Conservation (phyloP, 192 early-diverging fungal species). For the Chytriomyces sp. region DNA sequence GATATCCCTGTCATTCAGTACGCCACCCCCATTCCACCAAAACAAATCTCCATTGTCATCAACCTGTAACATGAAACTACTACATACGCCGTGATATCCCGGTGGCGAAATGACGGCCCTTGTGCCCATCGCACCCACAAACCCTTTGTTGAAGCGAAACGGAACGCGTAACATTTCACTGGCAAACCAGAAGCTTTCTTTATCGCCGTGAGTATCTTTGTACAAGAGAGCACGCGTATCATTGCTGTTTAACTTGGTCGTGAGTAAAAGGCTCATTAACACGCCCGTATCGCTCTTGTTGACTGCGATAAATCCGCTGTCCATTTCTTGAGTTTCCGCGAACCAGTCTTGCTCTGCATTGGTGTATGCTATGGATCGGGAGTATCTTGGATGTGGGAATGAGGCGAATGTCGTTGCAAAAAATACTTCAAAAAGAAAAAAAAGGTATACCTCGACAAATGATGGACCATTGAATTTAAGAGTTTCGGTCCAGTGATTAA, state of each 20-base stretch:
- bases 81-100: too few species aligned
- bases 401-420: too few species aligned
- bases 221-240: background rate
- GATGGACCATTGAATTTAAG: background rate
- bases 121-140: too few species aligned
- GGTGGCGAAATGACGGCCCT: too few species aligned
- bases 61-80: too few species aligned
- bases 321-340: conserved; percentile 10
- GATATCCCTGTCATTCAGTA: too few species aligned
- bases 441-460: background rate
- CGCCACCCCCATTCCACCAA: too few species aligned
- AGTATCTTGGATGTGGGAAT: too few species aligned
- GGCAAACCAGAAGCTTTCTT: conserved; percentile 73
- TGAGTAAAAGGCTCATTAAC: conserved; percentile 7
- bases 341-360: background rate
- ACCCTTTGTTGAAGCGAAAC: conserved; percentile 48
- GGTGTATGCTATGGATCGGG: background rate
- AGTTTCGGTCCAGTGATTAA: background rate
- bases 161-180: conserved; percentile 64
- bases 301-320: conserved; percentile 2
- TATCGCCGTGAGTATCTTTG: conserved; percentile 48
- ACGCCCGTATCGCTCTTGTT: conserved; percentile 8
- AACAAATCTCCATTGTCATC: too few species aligned
- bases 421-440: too few species aligned
- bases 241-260: background rate